Percentiles rank a stretch among this genome's conserved stretches.
Conservation (phyloP, 805 yeast genomes). For the Candida montana region DNA sequence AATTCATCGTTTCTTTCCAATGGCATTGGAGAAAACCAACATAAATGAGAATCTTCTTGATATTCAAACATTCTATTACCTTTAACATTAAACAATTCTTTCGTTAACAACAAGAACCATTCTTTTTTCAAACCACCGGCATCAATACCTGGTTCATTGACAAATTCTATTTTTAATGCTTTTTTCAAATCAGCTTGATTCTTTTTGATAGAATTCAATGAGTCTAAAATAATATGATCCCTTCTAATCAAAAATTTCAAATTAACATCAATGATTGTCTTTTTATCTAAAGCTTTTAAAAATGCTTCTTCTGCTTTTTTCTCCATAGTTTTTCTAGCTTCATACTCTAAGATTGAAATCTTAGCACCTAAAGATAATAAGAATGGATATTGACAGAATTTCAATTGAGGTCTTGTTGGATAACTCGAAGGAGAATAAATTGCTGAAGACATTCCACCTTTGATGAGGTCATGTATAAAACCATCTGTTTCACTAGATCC, state of each 20-base stretch:
- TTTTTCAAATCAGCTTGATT: slow-evolving; percentile 62
- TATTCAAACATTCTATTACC: slow-evolving; percentile 59
- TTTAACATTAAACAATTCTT: slow-evolving; percentile 59
- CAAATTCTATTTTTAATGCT: slow-evolving; percentile 70
- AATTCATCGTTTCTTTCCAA: slow-evolving; percentile 41
- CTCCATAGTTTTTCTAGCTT: slow-evolving; percentile 77
- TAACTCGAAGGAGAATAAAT: slow-evolving; percentile 2
- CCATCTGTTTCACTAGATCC: not conserved
- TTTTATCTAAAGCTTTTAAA: slow-evolving; percentile 61
- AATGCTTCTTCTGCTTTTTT: slow-evolving; percentile 87
- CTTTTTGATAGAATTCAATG: slow-evolving; percentile 55
- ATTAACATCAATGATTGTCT: slow-evolving; percentile 59
- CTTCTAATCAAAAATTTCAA: slow-evolving; percentile 68
- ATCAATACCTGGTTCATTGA: slow-evolving; percentile 89
- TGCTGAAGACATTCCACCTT: slow-evolving; percentile 9
- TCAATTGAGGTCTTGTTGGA: slow-evolving; percentile 30
- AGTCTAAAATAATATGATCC: slow-evolving; percentile 62
- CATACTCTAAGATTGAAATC: slow-evolving; percentile 74
- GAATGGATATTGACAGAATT: slow-evolving; percentile 82
- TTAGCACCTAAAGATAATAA: slow-evolving; percentile 77
- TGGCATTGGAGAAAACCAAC: slow-evolving; percentile 67
- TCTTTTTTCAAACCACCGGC: slow-evolving; percentile 94
- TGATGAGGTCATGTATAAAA: slow-evolving; percentile 13
- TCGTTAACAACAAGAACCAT: slow-evolving; percentile 79
- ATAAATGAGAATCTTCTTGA: slow-evolving; percentile 60